These are phyloP conservation scores for Cinchona pubescens DNA, from an alignment of 257 asterid genomes.

Conservation along the genomic window DNA sequence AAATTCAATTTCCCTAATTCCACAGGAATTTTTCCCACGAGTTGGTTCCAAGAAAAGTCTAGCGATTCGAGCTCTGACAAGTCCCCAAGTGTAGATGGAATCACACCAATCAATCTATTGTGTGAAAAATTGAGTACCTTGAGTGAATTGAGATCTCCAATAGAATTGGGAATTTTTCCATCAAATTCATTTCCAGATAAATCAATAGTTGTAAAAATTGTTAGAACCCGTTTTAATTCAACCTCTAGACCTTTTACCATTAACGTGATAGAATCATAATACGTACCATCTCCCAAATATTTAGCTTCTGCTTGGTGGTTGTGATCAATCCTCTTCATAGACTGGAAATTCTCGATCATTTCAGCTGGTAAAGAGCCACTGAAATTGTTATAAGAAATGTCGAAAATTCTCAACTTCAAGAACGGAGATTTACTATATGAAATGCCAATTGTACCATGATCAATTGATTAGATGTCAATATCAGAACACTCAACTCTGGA, in stretches of 20 bases:
- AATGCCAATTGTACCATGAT: constrained; percentile 10
- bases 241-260: constrained; percentile 2
- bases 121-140: constrained; percentile 10
- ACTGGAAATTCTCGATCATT: not conserved
- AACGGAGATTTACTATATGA: not conserved
- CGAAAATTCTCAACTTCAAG: constrained; percentile 12
- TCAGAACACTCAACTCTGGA: constrained; percentile 4
- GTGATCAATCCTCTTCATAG: constrained; percentile 23
- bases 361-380: not conserved
- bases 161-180: constrained; percentile 16
- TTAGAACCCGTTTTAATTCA: not conserved
- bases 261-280: constrained; percentile 3
- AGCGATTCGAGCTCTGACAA: constrained; percentile 10
- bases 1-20: constrained; percentile 13
- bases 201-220: constrained; percentile 17
- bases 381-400: constrained; percentile 18
- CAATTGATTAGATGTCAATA: constrained; percentile 8
- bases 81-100: constrained; percentile 6
- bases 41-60: constrained; percentile 18
- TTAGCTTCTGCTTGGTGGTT: not conserved
- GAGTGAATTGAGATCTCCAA: constrained; percentile 9
- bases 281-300: not conserved
- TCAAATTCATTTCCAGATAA: constrained; percentile 13
- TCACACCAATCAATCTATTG: constrained; percentile 5
- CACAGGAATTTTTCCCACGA: constrained; percentile 29